Evolutionary conservation across 441 rosid species (phyloP).

Genomic region (Pelargonium myrrhifolium): DNA sequence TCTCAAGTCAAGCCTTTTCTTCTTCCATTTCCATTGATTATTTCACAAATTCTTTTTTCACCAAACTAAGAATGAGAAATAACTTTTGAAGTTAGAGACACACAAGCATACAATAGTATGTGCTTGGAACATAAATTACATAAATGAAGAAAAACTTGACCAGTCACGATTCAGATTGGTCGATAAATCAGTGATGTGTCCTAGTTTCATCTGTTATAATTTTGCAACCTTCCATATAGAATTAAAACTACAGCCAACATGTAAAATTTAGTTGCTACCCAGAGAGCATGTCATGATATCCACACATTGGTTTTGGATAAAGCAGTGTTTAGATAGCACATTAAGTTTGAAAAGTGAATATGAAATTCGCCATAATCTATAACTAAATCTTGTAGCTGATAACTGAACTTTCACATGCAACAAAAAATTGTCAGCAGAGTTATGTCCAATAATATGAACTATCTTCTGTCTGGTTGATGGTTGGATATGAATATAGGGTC

Average conservation of each 20-base stretch:
- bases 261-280: not conserved
- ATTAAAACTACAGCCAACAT: not conserved
- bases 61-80: not conserved
- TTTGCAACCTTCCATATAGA: not conserved
- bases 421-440: not conserved
- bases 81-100: not conserved
- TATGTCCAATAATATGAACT: not conserved
- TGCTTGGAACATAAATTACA: not conserved
- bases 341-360: not conserved
- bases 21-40: not conserved
- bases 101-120: not conserved
- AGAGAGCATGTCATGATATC: too few species aligned
- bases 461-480: not conserved
- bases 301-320: not conserved
- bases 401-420: not conserved
- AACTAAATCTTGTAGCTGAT: not conserved
- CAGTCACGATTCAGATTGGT: not conserved
- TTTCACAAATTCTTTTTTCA: not conserved
- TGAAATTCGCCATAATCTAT: not conserved
- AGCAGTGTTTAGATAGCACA: not conserved
- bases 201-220: not conserved
- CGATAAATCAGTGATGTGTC: not conserved
- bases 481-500: slow-evolving; percentile 8
- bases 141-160: not conserved
- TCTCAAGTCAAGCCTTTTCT: not conserved